phyloP scores from a whole-genome alignment of 257 asterid species.

The Solanum corneliomulleri region DNA sequence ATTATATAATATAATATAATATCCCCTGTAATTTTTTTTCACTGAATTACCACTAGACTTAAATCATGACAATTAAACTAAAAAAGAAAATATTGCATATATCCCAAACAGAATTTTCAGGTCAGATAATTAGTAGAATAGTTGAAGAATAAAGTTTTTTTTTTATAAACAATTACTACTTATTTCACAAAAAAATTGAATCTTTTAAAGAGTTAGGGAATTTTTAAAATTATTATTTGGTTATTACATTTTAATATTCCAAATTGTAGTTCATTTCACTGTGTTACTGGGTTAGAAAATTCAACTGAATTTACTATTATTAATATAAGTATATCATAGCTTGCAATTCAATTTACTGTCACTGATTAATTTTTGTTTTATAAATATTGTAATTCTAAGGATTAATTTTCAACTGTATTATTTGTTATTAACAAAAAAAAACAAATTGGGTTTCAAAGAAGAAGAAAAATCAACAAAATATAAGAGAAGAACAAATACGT shows the following conservation, averaged over 20 bases:
- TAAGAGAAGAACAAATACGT: neutral
- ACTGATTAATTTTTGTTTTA: neutral
- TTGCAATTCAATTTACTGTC: neutral
- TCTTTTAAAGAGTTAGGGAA: neutral
- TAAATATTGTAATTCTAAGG: neutral
- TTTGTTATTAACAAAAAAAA: no score
- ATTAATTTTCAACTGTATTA: neutral
- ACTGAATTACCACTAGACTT: neutral
- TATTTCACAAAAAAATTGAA: neutral
- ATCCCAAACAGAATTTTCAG: neutral
- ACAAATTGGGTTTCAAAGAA: neutral
- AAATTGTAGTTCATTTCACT: neutral
- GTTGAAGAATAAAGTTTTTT: neutral
- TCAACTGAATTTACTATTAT: neutral
- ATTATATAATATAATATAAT: no score
- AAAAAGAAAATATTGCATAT: no score
- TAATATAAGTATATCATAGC: neutral
- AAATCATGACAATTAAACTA: neutral
- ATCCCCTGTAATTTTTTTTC: neutral
- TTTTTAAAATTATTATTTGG: neutral
- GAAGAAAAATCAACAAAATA: no score
- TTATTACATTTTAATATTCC: neutral
- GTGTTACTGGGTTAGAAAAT: neutral
- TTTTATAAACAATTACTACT: no score
- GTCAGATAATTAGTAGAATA: neutral